These are phyloP conservation scores for Exserohilum turcica DNA, from an alignment of 2,329 filamentous ascomycete species.

Conservation along the genomic window DNA sequence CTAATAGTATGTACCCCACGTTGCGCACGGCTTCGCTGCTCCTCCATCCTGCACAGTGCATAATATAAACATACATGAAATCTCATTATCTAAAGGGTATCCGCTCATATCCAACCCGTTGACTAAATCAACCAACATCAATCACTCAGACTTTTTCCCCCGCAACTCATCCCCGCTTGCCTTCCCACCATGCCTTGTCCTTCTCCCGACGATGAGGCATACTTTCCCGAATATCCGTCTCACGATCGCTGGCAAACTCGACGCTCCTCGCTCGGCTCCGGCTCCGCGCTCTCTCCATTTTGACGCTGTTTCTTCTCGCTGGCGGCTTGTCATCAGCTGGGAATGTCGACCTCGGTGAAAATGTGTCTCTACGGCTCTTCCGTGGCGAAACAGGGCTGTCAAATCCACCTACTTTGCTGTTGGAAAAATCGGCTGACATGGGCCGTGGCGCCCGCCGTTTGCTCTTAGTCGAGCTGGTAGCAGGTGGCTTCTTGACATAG, in stretches of 20 bases:
- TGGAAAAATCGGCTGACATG: constrained; percentile 22
- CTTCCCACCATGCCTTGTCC: constrained; percentile 46
- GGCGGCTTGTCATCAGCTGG: constrained; percentile 18
- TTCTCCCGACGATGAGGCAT: constrained; percentile 45
- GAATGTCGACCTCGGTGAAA: constrained; percentile 31
- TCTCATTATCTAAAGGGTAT: constrained; percentile 16
- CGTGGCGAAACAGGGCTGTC: constrained; percentile 6
- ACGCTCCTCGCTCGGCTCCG: constrained; percentile 29
- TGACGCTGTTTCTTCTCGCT: constrained; percentile 17
- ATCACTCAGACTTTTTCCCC: background rate
- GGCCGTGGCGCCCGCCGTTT: constrained; percentile 22
- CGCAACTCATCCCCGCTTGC: constrained; percentile 12
- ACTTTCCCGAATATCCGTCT: constrained; percentile 38
- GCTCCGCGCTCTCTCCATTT: constrained; percentile 22
- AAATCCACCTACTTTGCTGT: constrained; percentile 11
- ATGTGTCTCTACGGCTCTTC: constrained; percentile 25
- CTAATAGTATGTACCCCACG: no score
- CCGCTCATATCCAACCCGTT: constrained; percentile 11
- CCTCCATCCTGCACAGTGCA: background rate
- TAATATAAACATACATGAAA: background rate
- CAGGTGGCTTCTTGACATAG: constrained; percentile 45
- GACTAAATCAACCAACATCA: background rate
- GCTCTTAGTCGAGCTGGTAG: constrained; percentile 26
- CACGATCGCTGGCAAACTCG: constrained; percentile 35
- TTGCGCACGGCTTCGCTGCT: no score